These are phyloP conservation scores for Nicotiana sylvestris DNA, from an alignment of 257 asterid genomes.

Conservation along the genomic window DNA sequence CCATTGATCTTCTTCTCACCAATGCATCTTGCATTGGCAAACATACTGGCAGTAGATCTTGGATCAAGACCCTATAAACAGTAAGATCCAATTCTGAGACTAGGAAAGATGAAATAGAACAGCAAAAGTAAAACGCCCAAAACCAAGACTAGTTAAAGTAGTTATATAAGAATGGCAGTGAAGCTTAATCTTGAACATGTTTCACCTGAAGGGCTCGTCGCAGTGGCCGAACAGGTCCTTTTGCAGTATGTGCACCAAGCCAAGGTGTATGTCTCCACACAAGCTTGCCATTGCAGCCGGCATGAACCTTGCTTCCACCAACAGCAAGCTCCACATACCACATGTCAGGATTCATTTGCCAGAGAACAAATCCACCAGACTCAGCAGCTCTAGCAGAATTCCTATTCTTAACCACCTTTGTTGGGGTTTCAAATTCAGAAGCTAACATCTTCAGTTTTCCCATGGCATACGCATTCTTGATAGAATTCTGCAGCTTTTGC, in stretches of 20 bases:
- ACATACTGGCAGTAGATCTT: conserved; percentile 78
- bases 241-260: conserved; percentile 94
- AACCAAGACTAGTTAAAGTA: neutral
- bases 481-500: conserved; percentile 54
- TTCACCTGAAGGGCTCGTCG: conserved; percentile 93
- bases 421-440: conserved; percentile 84
- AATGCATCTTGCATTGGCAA: conserved; percentile 72
- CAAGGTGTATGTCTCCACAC: conserved; percentile 98
- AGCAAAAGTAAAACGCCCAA: neutral
- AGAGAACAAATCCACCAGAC: conserved; percentile 80
- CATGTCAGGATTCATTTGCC: conserved; percentile 95
- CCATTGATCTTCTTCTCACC: conserved; percentile 91
- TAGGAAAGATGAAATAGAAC: neutral
- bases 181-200: neutral
- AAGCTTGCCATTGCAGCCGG: conserved; percentile 92
- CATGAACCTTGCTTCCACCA: conserved; percentile 92
- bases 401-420: conserved; percentile 74
- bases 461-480: conserved; percentile 83
- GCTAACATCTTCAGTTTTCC: conserved; percentile 88
- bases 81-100: neutral
- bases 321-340: conserved; percentile 95
- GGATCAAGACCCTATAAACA: conserved; percentile 87
- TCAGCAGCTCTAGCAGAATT: conserved; percentile 68
- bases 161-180: neutral
- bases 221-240: conserved; percentile 84